Evolutionary conservation across 2,329 filamentous ascomycete genomes (phyloP), one percentile per base, ranked within the genome.

Genomic region (Helminthosporium solani): DNA sequence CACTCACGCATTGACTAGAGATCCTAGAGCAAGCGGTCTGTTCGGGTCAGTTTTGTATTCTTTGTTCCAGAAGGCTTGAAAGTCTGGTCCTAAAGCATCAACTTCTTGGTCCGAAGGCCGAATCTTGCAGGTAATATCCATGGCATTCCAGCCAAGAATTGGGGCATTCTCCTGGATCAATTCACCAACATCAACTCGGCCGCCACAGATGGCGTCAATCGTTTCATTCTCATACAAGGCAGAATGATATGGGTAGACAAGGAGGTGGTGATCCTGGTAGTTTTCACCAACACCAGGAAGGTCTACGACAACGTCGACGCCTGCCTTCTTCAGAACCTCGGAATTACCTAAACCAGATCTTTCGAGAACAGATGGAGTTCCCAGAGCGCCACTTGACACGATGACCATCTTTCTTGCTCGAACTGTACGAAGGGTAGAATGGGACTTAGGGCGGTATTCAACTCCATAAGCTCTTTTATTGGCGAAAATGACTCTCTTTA

Each of bases 231-330:
- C 66, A 0, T 60, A 59, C 0, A 80, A 60, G 11, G 61, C 71
- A 1, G 76, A 75, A 39, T 72, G 73, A 62, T 83, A 85, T 0
- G 78, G 70, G 46, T 78, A 80, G 0, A 79, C 55, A 0, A 79
- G 50, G 1, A 84, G 64, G 33, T 84, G 73, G 46, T 84, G 82
- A 58, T 87, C 84, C 41, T 84, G 75, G 15, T 87, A 74, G 64
- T 86, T 83, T 47, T 78, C 78, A 3, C 84, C 84, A 5, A 87
- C 82, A 21, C 84, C 81, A 0, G 78, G 77, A 1, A 83, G 76
- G 50, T 85, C 74, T 9, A 77, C 71, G 9, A 83, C 55, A 0
- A 79, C 64, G 1, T 73, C 60, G 51, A 86, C 83, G 6, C 73
- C 69, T 49, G 80, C 76, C 40, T 72, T 71, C 16, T 37, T 19